These are phyloP conservation scores for Trypanosoma grayi DNA, from an alignment of 208 protist species.

Conservation along the genomic window DNA sequence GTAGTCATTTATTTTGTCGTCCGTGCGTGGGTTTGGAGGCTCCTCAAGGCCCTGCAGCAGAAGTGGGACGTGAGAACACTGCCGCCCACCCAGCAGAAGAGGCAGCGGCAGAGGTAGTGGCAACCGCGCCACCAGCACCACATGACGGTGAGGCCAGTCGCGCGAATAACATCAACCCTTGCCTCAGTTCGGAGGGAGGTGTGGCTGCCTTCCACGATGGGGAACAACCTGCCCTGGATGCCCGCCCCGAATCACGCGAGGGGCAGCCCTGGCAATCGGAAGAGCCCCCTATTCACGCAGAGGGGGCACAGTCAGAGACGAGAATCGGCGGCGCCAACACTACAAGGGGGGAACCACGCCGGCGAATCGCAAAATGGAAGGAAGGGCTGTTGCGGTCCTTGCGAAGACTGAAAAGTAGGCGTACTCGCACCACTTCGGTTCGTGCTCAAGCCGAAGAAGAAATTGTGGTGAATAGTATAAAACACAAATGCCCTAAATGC, in stretches of 20 bases:
- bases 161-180: neutral
- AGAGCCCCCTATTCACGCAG: too few relatives aligned
- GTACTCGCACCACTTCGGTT: neutral
- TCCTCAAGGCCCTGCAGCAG: neutral
- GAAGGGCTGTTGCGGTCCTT: slow-evolving; percentile 11
- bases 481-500: slow-evolving; percentile 34
- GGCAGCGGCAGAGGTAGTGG: neutral
- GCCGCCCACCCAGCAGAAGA: neutral
- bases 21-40: slow-evolving; percentile 23
- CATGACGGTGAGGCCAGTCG: too few relatives aligned
- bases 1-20: slow-evolving; percentile 35
- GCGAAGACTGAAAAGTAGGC: neutral
- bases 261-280: too few relatives aligned
- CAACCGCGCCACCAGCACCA: neutral
- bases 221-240: too few relatives aligned
- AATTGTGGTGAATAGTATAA: slow-evolving; percentile 22
- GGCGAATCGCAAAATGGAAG: neutral
- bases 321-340: neutral
- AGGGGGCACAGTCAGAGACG: neutral
- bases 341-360: neutral
- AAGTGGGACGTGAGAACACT: neutral
- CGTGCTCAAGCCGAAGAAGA: slow-evolving; percentile 4
- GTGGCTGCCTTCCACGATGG: too few relatives aligned
- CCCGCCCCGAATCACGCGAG: too few relatives aligned
- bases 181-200: neutral